Base-by-base conservation (phyloP, 306 rosid species). In the Cicer yamashitae region DNA sequence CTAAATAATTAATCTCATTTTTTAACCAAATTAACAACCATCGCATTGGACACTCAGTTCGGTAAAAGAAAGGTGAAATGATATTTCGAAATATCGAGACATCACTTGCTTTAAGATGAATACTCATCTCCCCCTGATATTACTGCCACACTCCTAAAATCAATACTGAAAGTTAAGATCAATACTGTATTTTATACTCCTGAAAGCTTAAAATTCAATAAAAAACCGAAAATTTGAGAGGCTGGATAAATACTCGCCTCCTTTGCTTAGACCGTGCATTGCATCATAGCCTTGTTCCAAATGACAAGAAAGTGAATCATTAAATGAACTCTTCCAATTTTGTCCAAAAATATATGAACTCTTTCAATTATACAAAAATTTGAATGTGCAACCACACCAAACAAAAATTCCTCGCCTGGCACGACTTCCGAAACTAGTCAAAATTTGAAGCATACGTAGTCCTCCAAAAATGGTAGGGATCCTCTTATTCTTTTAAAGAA, bases 321-420 rank as follows among this genome's bases (percentile, higher is more conserved):
- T 7, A 59, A 30, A 54, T 25, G 34, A 52, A 54, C 7, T 54
- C 5, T 59, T 59, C 15, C 65, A 59, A 7, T 59, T 60, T 20
- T 20, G 22, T 20, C 22, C 22, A 20, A 20, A 20, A 20, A 20
- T 20, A 20, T 20, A 20, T 20, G 22, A 51, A 53, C 6, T 53
- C 4, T 60, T 60, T 9, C 66, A 60, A 7, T 60, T 60, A 13
- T 60, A 60, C 67, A 60, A 37, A 58, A 59, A 60, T 12, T n/a
- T 60, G 67, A 60, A 60, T 60, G 67, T 43, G 18, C 44, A 7
- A 7, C 30, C 20, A 34, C 37, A n/a, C 20, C 43, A 60, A 60
- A 3, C 67, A 60, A 60, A 60, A 13, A 5, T 30, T 13, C 44
- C 44, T 18, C 67, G 5, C 43, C 1, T 7, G 18, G 17, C 6